phyloP scores from a whole-genome alignment of 441 rosid species.

The Erodium texanum region DNA sequence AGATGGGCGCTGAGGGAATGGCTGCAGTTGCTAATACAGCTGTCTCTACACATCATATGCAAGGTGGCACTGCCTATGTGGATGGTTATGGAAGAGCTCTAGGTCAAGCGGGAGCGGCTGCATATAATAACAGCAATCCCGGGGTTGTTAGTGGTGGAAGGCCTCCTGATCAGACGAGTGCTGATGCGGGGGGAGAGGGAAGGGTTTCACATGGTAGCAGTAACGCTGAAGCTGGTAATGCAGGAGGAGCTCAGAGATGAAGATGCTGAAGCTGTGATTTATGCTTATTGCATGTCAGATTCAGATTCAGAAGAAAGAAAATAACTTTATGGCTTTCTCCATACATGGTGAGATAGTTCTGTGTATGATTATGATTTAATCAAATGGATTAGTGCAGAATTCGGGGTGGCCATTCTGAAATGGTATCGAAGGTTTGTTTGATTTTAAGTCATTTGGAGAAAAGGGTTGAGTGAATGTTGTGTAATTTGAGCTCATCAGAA shows the following conservation, averaged over 20 bases:
- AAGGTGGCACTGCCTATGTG: not conserved
- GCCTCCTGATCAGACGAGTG: not conserved
- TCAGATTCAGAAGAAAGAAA: not conserved
- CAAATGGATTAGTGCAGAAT: not conserved
- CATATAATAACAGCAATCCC: no score
- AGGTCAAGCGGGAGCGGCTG: no score
- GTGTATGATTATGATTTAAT: no score
- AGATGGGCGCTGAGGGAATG: conserved; percentile 8
- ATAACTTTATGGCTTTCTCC: not conserved
- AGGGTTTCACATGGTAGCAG: not conserved
- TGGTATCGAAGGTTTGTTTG: not conserved
- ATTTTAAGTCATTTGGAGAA: not conserved
- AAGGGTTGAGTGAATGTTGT: no score
- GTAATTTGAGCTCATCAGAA: not conserved
- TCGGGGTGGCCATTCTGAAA: no score
- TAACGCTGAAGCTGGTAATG: not conserved
- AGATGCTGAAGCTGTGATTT: not conserved
- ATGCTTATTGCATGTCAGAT: not conserved
- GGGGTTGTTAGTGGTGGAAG: no score
- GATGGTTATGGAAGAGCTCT: not conserved
- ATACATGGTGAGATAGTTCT: no score
- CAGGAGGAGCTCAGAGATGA: not conserved
- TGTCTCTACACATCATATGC: conserved; percentile 5
- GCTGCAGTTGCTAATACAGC: not conserved
- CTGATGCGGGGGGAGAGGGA: not conserved